phyloP scores from a whole-genome alignment of 345 rosid species.

The Toxicodendron radicans region DNA sequence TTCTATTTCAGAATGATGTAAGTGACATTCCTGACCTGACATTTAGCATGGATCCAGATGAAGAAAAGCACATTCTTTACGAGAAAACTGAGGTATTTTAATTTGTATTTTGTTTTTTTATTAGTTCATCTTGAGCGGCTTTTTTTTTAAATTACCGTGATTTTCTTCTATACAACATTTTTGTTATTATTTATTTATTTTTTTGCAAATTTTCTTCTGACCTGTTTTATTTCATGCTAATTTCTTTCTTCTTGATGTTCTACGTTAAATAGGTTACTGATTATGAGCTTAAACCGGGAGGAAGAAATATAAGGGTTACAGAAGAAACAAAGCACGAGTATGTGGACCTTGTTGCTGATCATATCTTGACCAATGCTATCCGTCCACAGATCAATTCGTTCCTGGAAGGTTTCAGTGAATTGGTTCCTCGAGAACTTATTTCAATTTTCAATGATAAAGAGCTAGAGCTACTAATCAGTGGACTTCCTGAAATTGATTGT shows the following conservation, averaged over 20 bases:
- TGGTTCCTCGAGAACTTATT: conserved; percentile 78
- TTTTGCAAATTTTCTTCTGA: neutral
- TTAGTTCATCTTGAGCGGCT: neutral
- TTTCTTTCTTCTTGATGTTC: conserved; percentile 17
- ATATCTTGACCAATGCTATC: conserved; percentile 92
- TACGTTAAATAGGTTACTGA: conserved; percentile 74
- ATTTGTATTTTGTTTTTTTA: neutral
- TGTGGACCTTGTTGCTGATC: conserved; percentile 97
- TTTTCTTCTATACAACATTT: neutral
- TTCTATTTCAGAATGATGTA: conserved; percentile 74
- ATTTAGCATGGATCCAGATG: conserved; percentile 97
- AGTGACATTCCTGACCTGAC: conserved; percentile 84
- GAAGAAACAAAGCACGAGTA: conserved; percentile 98
- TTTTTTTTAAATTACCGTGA: neutral
- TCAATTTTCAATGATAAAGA: conserved; percentile 94
- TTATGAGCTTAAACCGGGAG: conserved; percentile 96
- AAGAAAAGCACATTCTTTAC: conserved; percentile 92
- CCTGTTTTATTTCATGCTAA: neutral
- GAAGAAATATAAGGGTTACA: conserved; percentile 88
- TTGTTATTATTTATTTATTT: neutral
- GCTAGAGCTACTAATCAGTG: conserved; percentile 99
- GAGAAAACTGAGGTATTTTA: conserved; percentile 84
- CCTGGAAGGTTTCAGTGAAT: conserved; percentile 81
- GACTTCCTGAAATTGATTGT: conserved; percentile 99
- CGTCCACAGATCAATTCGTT: conserved; percentile 92